Conservation (phyloP, 2,329 filamentous ascomycete species). For the Aspergillus sojae region DNA sequence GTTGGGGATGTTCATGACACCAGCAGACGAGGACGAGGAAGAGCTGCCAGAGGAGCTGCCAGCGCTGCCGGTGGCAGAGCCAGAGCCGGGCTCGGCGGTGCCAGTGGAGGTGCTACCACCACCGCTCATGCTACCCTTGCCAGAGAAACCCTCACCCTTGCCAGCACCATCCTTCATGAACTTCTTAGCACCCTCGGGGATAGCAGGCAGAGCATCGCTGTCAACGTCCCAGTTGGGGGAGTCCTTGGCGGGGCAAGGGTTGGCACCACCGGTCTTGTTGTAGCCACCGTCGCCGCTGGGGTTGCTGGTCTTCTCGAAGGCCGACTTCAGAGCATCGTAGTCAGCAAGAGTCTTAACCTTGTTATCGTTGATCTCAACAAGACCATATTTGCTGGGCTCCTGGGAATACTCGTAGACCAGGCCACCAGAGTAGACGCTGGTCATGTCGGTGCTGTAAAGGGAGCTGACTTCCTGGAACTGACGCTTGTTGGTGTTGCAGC, state of each 20-base stretch:
- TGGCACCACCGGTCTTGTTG: constrained; percentile 56
- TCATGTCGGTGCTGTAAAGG: constrained; percentile 84
- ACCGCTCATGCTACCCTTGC: constrained; percentile 58
- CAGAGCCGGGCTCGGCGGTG: constrained; percentile 55
- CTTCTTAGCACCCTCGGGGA: constrained; percentile 57
- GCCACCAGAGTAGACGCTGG: constrained; percentile 87
- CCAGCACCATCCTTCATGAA: constrained; percentile 63
- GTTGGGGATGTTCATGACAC: constrained; percentile 47
- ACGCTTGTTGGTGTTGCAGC: constrained; percentile 81
- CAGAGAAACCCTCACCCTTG: constrained; percentile 57
- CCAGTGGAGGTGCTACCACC: constrained; percentile 53
- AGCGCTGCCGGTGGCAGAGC: constrained; percentile 31
- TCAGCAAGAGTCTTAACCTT: constrained; percentile 62
- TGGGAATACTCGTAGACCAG: constrained; percentile 96
- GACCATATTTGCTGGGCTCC: constrained; percentile 78
- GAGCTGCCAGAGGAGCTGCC: constrained; percentile 35
- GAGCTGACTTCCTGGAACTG: constrained; percentile 77
- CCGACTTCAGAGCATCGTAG: constrained; percentile 60
- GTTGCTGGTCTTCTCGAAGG: constrained; percentile 53
- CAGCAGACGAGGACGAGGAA: constrained; percentile 37
- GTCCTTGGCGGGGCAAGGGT: constrained; percentile 57
- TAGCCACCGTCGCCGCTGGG: constrained; percentile 62
- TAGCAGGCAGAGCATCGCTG: constrained; percentile 56
- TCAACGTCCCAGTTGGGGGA: constrained; percentile 60
- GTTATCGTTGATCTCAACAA: constrained; percentile 66